phyloP scores from a whole-genome alignment of 139 green algal genomes.

The Auxenochlorella protothecoides region DNA sequence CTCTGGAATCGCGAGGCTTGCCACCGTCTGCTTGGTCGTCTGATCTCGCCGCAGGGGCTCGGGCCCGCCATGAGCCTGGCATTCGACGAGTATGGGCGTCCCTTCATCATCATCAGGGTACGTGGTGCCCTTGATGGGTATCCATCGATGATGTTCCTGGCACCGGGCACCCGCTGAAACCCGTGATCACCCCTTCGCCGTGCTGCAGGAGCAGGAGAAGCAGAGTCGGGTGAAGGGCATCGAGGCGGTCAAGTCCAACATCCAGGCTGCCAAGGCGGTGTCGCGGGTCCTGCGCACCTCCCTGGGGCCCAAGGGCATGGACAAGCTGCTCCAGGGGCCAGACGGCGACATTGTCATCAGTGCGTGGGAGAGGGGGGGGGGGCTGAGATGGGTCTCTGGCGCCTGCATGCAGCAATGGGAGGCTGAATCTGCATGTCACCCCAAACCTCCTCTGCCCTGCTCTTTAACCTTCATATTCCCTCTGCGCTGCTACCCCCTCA shows the following conservation, averaged over 20 bases:
- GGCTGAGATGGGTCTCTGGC: no score
- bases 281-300: slow-evolving; percentile 72
- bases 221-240: slow-evolving; percentile 79
- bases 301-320: slow-evolving; percentile 94
- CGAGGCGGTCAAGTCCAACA: slow-evolving; percentile 94
- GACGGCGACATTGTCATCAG: slow-evolving; percentile 98
- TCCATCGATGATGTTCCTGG: no score
- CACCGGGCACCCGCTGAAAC: no score
- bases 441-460: no score
- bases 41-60: no score
- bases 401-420: no score
- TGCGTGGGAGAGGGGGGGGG: slow-evolving; percentile 31
- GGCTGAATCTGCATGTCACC: no score
- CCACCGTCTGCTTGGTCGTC: no score
- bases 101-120: slow-evolving; percentile 94
- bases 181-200: neutral
- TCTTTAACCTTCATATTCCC: no score
- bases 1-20: no score
- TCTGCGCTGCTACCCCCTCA: no score
- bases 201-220: slow-evolving; percentile 77
- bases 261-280: slow-evolving; percentile 88
- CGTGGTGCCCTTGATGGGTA: neutral
- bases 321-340: slow-evolving; percentile 97
- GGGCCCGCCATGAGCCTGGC: slow-evolving; percentile 69
- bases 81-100: slow-evolving; percentile 95